Conservation (phyloP, 108 stramenopile genomes). For the Conticribra guillardii region DNA sequence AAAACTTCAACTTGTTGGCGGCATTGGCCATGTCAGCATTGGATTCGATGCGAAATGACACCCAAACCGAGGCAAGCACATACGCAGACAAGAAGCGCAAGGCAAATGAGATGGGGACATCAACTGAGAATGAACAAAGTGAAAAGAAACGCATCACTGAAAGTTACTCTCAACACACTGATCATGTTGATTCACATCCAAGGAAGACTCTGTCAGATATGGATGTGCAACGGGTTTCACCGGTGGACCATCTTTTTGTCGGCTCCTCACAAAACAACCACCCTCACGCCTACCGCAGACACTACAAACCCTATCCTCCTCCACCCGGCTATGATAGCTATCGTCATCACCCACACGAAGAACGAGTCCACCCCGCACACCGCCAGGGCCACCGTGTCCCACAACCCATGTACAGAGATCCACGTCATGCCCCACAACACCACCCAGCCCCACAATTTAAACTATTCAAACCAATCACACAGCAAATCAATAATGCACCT, state of each 20-base stretch:
- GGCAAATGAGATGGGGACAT: slow-evolving; percentile 8
- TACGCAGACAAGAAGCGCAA: slow-evolving; percentile 11
- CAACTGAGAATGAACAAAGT: not conserved
- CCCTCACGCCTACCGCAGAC: not conserved
- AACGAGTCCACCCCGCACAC: not conserved
- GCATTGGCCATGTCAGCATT: slow-evolving; percentile 39
- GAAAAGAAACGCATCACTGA: slow-evolving; percentile 1
- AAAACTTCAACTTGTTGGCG: slow-evolving; percentile 44
- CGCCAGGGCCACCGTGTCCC: not conserved
- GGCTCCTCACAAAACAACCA: no score
- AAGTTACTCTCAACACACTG: not conserved
- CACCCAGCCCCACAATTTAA: not conserved
- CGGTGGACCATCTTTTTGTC: no score
- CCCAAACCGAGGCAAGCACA: slow-evolving; percentile 11
- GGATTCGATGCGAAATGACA: slow-evolving; percentile 25
- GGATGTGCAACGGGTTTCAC: not conserved
- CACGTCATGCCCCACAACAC: not conserved
- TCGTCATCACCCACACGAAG: not conserved
- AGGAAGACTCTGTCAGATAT: not conserved
- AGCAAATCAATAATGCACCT: slow-evolving; percentile 10
- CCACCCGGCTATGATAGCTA: not conserved
- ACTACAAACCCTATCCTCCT: not conserved
- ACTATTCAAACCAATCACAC: slow-evolving; percentile 6
- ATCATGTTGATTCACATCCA: no score
- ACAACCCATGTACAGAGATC: not conserved